Evolutionary conservation across 129 eudicot genomes (phyloP), one percentile per base, ranked within the genome.

Genomic region (Lonicera japonica): DNA sequence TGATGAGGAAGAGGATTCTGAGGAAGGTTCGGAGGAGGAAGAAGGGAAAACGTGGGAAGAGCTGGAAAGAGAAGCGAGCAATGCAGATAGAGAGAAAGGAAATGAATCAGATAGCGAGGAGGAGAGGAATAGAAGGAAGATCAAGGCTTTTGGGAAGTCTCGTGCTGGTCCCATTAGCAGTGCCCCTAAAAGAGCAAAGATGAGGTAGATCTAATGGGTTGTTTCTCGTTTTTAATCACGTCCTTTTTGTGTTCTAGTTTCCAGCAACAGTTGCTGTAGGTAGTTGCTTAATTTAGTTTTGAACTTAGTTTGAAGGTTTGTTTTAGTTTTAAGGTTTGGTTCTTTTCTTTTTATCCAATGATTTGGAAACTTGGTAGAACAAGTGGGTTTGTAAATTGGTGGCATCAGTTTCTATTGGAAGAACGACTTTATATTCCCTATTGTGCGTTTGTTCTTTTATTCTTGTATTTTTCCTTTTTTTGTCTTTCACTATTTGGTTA

Each of bases 1-100:
- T 8, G 86, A 76, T 0, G 87, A 82, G 4, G 88, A 78, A 7
- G 88, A 82, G 39, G 88, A 82, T 14, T 66, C 74, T 1, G 88
- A 78, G 38, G 81, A 60, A 4, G 81, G 48, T 3, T 54, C 64
- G 8, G 88, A 82, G 68, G 88, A 82, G 54, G 88, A 82, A 34
- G 41, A 82, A 48, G 88, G 88, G 11, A 78, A 78, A 66, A 74
- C 88, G 8, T 82, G 88, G 88, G 88, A 82, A 8, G 88, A 82
- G 81, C 59, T 82, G 70, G 88, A 82, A 66, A 78, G 75, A 69
- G 88, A 82, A 71, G 88, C 88, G 45, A 78, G 68, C 65, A 82
- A 75, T 58, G 84, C 81, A 7, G 88, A 82, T 20, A 60, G 79
- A 40, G 84, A 78, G 70, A 78, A 69, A 46, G 87, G 79, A 47